Evolutionary conservation across 805 yeast genomes (phyloP).

Genomic region (Tetrapisispora nanseiensis): DNA sequence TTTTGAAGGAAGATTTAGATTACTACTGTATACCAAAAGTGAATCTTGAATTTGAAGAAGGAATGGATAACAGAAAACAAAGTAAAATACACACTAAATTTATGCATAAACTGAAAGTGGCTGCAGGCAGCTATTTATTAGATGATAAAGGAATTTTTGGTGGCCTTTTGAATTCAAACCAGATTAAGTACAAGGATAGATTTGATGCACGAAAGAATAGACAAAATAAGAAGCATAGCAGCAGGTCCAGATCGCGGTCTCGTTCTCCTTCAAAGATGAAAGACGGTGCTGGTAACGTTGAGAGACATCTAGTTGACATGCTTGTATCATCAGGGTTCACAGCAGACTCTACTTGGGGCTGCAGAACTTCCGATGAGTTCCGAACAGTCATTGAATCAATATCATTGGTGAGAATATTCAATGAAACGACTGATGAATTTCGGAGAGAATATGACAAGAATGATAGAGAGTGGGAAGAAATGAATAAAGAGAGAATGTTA

Average conservation of each 20-base stretch:
- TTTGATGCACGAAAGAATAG: neutral
- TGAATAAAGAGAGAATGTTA: conserved; percentile 15
- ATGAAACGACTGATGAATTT: conserved; percentile 29
- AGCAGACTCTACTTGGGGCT: conserved; percentile 67
- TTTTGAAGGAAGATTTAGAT: conserved; percentile 84
- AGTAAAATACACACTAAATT: conserved; percentile 27
- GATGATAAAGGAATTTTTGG: conserved; percentile 52
- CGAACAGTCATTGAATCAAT: conserved; percentile 77
- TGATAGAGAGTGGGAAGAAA: conserved; percentile 29
- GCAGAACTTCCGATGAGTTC: conserved; percentile 68
- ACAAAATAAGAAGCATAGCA: neutral
- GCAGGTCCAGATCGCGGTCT: neutral
- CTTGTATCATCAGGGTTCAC: conserved; percentile 77
- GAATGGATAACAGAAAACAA: conserved; percentile 34
- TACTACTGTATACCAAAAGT: conserved; percentile 66
- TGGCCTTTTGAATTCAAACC: conserved; percentile 42
- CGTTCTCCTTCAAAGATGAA: conserved; percentile 29
- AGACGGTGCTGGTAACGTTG: conserved; percentile 63
- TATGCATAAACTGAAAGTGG: conserved; percentile 54
- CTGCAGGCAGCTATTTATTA: conserved; percentile 57
- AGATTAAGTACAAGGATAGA: conserved; percentile 20
- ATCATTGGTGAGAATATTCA: conserved; percentile 28
- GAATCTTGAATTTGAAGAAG: conserved; percentile 30
- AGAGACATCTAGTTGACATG: conserved; percentile 87
- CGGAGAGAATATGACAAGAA: conserved; percentile 15